Evolutionary conservation across 192 early-diverging fungal species (phyloP).

Genomic region (Coemansia sp.): DNA sequence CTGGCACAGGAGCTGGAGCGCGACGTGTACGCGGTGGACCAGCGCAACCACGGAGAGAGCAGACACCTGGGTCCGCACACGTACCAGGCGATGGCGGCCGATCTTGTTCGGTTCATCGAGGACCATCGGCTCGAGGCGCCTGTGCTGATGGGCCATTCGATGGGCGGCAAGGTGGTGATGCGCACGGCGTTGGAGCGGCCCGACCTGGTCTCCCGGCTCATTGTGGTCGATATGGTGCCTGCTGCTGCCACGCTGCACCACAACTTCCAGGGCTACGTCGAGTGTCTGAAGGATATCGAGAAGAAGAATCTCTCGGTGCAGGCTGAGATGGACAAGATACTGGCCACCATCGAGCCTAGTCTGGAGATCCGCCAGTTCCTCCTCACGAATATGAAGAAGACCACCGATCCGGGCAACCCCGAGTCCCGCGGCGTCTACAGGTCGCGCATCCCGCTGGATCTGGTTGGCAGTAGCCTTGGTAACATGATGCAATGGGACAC

Average conservation of each 20-base stretch:
- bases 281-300: conserved; percentile 62
- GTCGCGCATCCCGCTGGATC: conserved; percentile 76
- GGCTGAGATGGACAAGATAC: conserved; percentile 61
- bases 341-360: conserved; percentile 57
- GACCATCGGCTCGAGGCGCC: conserved; percentile 58
- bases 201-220: conserved; percentile 56
- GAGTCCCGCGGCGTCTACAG: conserved; percentile 43
- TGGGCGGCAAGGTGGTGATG: conserved; percentile 85
- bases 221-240: conserved; percentile 76
- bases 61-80: conserved; percentile 65
- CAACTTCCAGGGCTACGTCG: conserved; percentile 62
- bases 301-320: conserved; percentile 50
- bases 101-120: conserved; percentile 70
- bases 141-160: conserved; percentile 84
- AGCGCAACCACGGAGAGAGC: conserved; percentile 94
- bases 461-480: conserved; percentile 59
- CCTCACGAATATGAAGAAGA: conserved; percentile 84
- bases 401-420: conserved; percentile 9
- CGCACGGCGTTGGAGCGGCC: conserved; percentile 60
- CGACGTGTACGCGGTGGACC: conserved; percentile 73
- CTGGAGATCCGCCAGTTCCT: conserved; percentile 75
- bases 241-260: conserved; percentile 47
- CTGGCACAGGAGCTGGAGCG: conserved; percentile 64
- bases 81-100: conserved; percentile 77
- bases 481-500: conserved; percentile 59